These are phyloP conservation scores for Chrysoporthe cubensis DNA, from an alignment of 2,329 filamentous ascomycete species.

Conservation along the genomic window DNA sequence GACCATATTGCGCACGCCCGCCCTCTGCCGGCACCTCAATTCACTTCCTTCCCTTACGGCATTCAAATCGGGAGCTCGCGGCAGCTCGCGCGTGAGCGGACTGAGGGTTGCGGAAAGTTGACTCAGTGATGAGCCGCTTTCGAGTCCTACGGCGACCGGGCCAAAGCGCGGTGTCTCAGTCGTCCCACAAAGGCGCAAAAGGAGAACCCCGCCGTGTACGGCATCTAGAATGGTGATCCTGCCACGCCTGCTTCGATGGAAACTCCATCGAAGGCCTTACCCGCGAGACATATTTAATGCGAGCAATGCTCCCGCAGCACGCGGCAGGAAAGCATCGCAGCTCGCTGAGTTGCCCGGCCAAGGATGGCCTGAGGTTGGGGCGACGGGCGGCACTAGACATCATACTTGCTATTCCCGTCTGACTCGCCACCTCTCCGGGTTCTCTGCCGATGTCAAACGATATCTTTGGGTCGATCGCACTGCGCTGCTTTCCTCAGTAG, in stretches of 20 bases:
- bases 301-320: neutral
- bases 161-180: neutral
- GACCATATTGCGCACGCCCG: neutral
- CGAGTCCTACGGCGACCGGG: neutral
- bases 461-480: neutral
- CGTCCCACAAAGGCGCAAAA: slow-evolving; percentile 1
- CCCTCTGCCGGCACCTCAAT: neutral
- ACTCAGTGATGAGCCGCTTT: neutral
- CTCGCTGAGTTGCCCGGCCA: neutral
- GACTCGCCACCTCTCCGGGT: neutral
- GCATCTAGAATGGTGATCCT: neutral
- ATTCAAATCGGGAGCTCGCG: neutral
- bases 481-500: too few species aligned
- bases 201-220: neutral
- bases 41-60: neutral
- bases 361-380: neutral
- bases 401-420: neutral
- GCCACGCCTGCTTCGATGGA: neutral
- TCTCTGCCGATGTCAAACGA: neutral
- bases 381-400: neutral
- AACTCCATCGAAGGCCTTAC: neutral
- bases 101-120: slow-evolving; percentile 1
- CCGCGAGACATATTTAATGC: neutral
- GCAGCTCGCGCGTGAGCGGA: neutral
- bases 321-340: neutral